Evolutionary conservation across 768 basidiomycete genomes (phyloP), one percentile per base, ranked within the genome.

Genomic region (Lactarius tabidus): DNA sequence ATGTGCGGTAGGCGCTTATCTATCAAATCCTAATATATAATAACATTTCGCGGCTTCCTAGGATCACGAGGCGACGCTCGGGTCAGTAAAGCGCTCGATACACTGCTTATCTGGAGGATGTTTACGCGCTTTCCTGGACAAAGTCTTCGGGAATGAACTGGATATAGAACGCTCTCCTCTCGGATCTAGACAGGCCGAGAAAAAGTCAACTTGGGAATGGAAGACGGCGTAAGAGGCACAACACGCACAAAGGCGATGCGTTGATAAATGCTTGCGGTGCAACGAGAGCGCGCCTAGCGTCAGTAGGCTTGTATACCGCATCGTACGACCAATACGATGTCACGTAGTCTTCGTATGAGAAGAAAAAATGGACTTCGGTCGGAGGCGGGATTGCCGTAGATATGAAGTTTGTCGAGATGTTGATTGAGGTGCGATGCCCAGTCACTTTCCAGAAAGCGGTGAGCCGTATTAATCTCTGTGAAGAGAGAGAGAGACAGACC

Each of bases 131-230:
- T 17, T 31, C 29, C 28, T 29, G 52, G 29, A 18, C 36, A 48
- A 64, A 64, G 28, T 64, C 63, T 35, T 64, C 63, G 14, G 63
- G 57, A 28, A 59, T 64, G 36, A 64, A 64, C n/a, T 64, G 63
- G 20, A 59, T 64, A 31, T 64, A 64, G 51, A 64, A 64, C 9
- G 56, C 63, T 36, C 63, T 45, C 57, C 51, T 64, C 35, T 64
- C 57, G 14, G 57, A 51, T 48, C 57, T 64, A 20, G 29, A 23
- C 12, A 26, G 26, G 38, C 33, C 52, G 23, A 38, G n/a, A 12
- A 38, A 57, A 12, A 36, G 20, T 38, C 55, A 57, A n/a, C 18
- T 23, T 26, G 23, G 55, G 55, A 12, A 38, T 15, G 18, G 20
- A 29, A 36, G 45, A 14, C 2, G 15, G 17, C 17, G 17, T 6